These are phyloP conservation scores for Salix purpurea DNA, from an alignment of 345 rosid species.

Conservation along the genomic window DNA sequence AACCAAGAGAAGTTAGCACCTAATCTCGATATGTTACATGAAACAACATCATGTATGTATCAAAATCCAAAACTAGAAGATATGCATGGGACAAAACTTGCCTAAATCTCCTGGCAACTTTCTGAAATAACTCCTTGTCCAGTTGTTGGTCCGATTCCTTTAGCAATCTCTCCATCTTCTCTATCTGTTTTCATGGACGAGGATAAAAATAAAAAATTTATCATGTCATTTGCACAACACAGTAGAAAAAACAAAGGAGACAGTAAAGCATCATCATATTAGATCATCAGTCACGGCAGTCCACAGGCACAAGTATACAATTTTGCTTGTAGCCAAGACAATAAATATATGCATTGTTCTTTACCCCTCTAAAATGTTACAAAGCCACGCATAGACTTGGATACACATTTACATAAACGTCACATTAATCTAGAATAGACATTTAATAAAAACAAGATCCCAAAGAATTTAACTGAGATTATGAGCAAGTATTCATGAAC, in stretches of 20 bases:
- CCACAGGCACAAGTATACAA: background rate
- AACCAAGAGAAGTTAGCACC: conserved; percentile 12
- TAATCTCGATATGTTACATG: background rate
- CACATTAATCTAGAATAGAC: background rate
- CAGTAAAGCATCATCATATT: background rate
- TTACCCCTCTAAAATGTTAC: background rate
- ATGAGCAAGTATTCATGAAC: background rate
- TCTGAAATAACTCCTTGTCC: conserved; percentile 47
- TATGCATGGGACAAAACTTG: conserved; percentile 21
- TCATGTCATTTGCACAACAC: background rate
- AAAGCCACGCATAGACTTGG: background rate
- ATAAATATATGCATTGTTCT: background rate
- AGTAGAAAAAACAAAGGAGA: background rate
- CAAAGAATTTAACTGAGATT: background rate
- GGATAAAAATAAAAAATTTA: background rate
- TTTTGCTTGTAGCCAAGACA: background rate
- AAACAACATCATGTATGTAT: background rate
- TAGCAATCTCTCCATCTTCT: conserved; percentile 53
- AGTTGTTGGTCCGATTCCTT: conserved; percentile 28
- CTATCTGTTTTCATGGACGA: conserved; percentile 28
- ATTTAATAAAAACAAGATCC: background rate
- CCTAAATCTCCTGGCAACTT: conserved; percentile 58
- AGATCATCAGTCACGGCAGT: background rate
- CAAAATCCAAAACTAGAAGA: background rate
- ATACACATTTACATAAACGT: background rate